Conservation (phyloP, 176 grass and related monocot genomes). For the Oryza officinalis region DNA sequence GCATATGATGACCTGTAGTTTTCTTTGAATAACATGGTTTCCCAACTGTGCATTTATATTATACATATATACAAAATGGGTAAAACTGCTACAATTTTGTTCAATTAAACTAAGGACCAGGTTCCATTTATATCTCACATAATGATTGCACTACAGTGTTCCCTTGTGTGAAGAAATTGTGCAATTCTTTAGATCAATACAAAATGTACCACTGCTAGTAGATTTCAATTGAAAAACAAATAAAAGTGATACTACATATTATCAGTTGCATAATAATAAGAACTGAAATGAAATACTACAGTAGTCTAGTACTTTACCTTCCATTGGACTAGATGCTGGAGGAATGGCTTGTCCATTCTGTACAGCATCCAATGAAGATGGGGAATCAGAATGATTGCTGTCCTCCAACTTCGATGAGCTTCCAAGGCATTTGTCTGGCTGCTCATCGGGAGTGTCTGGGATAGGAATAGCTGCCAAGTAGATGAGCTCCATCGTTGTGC, state of each 20-base stretch:
- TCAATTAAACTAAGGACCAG: not conserved
- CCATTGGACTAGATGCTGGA: slow-evolving; percentile 65
- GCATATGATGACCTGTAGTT: slow-evolving; percentile 5
- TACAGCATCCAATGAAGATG: slow-evolving; percentile 72
- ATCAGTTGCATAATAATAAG: not conserved
- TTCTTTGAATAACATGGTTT: not conserved
- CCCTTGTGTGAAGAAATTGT: not conserved
- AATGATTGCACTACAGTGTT: not conserved
- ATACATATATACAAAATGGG: not conserved
- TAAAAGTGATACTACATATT: not conserved
- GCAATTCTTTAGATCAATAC: slow-evolving; percentile 9
- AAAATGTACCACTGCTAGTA: slow-evolving; percentile 17
- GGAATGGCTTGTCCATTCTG: slow-evolving; percentile 77
- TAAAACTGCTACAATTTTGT: not conserved
- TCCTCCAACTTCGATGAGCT: slow-evolving; percentile 91
- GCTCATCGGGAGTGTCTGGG: slow-evolving; percentile 80
- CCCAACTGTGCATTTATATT: not conserved
- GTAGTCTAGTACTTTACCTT: slow-evolving; percentile 47
- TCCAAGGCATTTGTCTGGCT: slow-evolving; percentile 80
- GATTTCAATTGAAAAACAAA: slow-evolving; percentile 25
- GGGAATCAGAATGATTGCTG: slow-evolving; percentile 89
- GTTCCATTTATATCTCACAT: not conserved
- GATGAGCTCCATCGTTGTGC: slow-evolving; percentile 58
- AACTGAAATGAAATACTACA: slow-evolving; percentile 8
- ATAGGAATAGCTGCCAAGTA: slow-evolving; percentile 75